Conservation (phyloP, 2,329 filamentous ascomycete genomes). For the Peltaster fructicola region DNA sequence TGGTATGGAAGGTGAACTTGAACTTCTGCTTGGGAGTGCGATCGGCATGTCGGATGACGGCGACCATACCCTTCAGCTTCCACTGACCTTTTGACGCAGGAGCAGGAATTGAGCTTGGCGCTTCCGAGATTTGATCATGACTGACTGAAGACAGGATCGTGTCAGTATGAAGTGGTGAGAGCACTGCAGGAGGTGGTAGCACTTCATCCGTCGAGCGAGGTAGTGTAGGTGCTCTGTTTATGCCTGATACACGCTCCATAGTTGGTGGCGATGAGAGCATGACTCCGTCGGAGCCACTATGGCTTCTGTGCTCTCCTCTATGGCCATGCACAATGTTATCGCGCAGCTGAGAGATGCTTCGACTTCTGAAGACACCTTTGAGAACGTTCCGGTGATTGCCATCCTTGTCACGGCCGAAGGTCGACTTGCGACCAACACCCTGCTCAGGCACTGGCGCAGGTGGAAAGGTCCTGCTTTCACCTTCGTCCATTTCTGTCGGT, state of each 20-base stretch:
- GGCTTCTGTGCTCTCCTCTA: constrained; percentile 7
- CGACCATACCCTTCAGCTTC: constrained; percentile 96
- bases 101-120: constrained; percentile 23
- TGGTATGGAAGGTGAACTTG: constrained; percentile 96
- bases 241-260: constrained; percentile 17
- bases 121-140: constrained; percentile 6
- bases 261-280: constrained; percentile 27
- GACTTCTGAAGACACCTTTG: constrained; percentile 45
- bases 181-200: constrained; percentile 16
- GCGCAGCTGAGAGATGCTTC: constrained; percentile 44
- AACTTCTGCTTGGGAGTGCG: constrained; percentile 98
- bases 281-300: constrained; percentile 20
- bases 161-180: constrained; percentile 4
- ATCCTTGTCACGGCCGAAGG: constrained; percentile 7
- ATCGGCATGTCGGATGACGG: constrained; percentile 89
- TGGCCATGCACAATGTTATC: constrained; percentile 19
- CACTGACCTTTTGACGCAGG: constrained; percentile 70
- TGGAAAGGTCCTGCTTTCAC: constrained; percentile 1
- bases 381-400: constrained; percentile 27
- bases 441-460: constrained; percentile 5
- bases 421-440: constrained; percentile 2
- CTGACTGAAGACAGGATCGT: constrained; percentile 3
- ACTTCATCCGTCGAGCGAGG: constrained; percentile 11
- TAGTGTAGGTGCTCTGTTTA: constrained; percentile 5
- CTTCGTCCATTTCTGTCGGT: constrained; percentile 12